Evolutionary conservation across 2,329 filamentous ascomycete species (phyloP).

Genomic region (Epichloe festucae): DNA sequence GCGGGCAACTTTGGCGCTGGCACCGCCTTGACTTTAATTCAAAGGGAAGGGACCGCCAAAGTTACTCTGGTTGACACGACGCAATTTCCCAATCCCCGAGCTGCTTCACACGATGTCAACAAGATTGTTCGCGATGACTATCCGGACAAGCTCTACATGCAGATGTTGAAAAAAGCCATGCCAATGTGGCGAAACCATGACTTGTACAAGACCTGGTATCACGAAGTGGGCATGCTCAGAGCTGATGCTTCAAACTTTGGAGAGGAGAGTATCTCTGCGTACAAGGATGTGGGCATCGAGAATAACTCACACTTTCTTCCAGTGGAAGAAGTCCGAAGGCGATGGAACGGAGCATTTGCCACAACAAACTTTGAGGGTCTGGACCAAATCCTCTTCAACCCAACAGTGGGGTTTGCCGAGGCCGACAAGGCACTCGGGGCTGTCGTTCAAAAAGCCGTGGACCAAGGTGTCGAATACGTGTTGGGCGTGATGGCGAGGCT

Average conservation of each 20-base stretch:
- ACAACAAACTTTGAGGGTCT: slow-evolving; percentile 43
- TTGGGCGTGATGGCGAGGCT: slow-evolving; percentile 34
- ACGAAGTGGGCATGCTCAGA: slow-evolving; percentile 42
- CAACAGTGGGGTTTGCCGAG: slow-evolving; percentile 44
- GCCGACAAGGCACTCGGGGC: slow-evolving; percentile 43
- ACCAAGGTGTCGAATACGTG: slow-evolving; percentile 42
- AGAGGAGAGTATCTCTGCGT: slow-evolving; percentile 26
- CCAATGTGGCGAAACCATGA: slow-evolving; percentile 27
- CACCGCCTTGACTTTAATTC: slow-evolving; percentile 24
- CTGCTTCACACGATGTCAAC: slow-evolving; percentile 34
- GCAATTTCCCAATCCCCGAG: slow-evolving; percentile 23
- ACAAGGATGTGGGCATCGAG: slow-evolving; percentile 23
- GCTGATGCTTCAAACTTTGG: slow-evolving; percentile 30
- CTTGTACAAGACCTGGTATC: slow-evolving; percentile 40
- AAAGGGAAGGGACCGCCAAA: slow-evolving; percentile 13
- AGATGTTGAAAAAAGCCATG: slow-evolving; percentile 28
- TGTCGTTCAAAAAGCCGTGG: slow-evolving; percentile 37
- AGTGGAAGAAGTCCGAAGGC: slow-evolving; percentile 36
- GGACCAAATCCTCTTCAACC: slow-evolving; percentile 43
- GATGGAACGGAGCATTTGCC: slow-evolving; percentile 44
- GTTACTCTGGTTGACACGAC: slow-evolving; percentile 25
- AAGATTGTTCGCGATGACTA: slow-evolving; percentile 32
- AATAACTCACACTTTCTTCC: slow-evolving; percentile 28
- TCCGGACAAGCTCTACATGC: slow-evolving; percentile 26
- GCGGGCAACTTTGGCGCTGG: slow-evolving; percentile 31